Conservation (phyloP, 2,329 filamentous ascomycete species). For the Chaetomiaceae sp. region DNA sequence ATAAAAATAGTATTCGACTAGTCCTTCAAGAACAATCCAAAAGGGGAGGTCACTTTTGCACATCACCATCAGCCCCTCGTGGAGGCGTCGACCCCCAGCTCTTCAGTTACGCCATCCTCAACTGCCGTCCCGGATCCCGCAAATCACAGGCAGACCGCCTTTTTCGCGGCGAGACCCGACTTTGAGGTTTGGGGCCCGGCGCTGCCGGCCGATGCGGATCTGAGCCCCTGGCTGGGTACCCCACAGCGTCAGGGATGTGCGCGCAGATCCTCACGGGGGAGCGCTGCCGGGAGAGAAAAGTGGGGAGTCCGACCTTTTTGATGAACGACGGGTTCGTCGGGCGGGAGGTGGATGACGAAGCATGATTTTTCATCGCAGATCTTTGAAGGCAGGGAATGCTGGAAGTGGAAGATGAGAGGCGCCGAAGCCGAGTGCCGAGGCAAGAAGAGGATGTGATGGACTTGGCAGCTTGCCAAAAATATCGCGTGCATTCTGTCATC, state of each 20-base stretch:
- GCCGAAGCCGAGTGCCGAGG: too few species aligned
- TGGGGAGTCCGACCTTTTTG: background rate
- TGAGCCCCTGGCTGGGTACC: constrained; percentile 6
- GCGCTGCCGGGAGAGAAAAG: background rate
- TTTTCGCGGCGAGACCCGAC: background rate
- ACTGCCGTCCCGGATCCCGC: background rate
- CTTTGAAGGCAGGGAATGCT: too few species aligned
- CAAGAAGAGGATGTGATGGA: too few species aligned
- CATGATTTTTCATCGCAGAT: too few species aligned
- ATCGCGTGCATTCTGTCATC: too few species aligned
- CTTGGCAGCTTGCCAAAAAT: too few species aligned
- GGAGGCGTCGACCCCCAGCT: background rate
- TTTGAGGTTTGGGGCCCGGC: background rate
- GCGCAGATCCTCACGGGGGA: constrained; percentile 12
- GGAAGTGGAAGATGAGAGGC: too few species aligned
- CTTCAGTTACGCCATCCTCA: background rate
- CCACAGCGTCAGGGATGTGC: constrained; percentile 12
- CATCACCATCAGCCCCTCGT: background rate
- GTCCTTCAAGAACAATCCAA: background rate
- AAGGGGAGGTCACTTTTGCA: too few species aligned
- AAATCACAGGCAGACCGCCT: constrained; percentile 10
- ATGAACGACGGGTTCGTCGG: background rate
- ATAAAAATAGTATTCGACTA: background rate
- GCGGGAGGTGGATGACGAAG: background rate
- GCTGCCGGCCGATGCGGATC: constrained; percentile 12